Base-by-base conservation (phyloP, 164 flowering plant species). In the Aristolochia californica region DNA sequence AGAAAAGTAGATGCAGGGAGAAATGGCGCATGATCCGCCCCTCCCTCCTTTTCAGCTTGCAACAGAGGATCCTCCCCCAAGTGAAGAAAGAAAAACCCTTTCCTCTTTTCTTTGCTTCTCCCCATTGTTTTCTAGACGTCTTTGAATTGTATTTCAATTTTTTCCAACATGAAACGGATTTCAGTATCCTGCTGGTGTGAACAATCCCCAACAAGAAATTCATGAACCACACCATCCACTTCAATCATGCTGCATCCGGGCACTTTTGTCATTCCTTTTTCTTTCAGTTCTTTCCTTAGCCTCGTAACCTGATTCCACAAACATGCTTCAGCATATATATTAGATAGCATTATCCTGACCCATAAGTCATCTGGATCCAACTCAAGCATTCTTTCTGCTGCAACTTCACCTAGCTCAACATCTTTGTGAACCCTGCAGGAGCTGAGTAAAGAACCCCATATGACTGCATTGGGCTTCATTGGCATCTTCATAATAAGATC, bases 171-270 rank as follows among this genome's bases (percentile, higher is more conserved):
- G 40, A 34, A 34, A 34, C 10, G 40, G 40, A 34, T 34, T 3
- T 34, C 40, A 34, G 1, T 34, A 34, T 34, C 10, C 10, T 2
- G 40, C 40, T 34, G 7, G 7, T 34, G 40, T 34, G 40, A 34
- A 34, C 15, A 14, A 50, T 50, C 26, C 22, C 15, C 28, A 10
- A 10, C 27, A 22, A 50, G 54, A 50, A 50, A 50, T 15, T 50
- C 54, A 50, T 50, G 27, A 26, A 50, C 54, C 23, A 50, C 54
- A n/a, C n/a, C n/a, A n/a, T n/a, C n/a, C n/a, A n/a, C n/a, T 26
- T 22, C 28, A 5, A 50, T 5, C 54, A 14, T 22, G 15, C 27
- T 50, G 28, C 54, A 50, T 23, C 54, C 54, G 2, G 54, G 54
- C 54, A 22, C 23, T 23, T 50, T 22, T 26, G 23, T 50, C 23